Evolutionary conservation across 805 yeast species (phyloP), one percentile per base, ranked within the genome.

Genomic region (Ascoidea asiatica): DNA sequence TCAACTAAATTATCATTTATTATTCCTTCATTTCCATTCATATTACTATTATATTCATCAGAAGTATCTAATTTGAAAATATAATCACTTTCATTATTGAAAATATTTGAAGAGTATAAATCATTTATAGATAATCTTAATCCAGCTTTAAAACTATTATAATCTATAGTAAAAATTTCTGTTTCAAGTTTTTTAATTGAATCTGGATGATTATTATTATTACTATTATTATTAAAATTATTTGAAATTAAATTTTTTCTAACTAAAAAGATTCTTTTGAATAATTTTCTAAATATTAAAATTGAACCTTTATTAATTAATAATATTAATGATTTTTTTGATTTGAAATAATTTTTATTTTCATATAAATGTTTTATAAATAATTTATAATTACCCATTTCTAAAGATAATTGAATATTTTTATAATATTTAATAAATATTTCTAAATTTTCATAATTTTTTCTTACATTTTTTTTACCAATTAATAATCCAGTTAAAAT

Each of bases 1-100:
- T 47, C 50, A 3, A 47, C 47, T 7, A 42, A 43, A 4, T 39
- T 19, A 33, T 38, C 40, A 29, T 19, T 17, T 4, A 19, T 29
- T 8, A 23, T 21, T n/a, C 17, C 8, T 15, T 37, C 19, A 15
- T 19, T 20, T 17, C 23, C 23, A 8, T 19, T 23, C 13, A n/a
- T n/a, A n/a, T n/a, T n/a, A n/a, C n/a, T n/a, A 15, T 29, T 29
- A 11, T 8, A 29, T 29, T 29, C 35, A 29, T 8, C 15, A 3
- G 8, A 11, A 11, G 35, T 2, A 11, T 29, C 15, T 11, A 29
- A 11, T 29, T 29, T 29, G 35, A 29, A 29, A 29, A 29, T 8
- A 29, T 29, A 29, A n/a, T n/a, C n/a, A n/a, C n/a, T n/a, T n/a
- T n/a, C n/a, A n/a, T n/a, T n/a, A 29, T 29, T 29, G 35, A 29